phyloP scores from a whole-genome alignment of 2,329 filamentous ascomycete species.

The Pseudogymnoascus sp. region DNA sequence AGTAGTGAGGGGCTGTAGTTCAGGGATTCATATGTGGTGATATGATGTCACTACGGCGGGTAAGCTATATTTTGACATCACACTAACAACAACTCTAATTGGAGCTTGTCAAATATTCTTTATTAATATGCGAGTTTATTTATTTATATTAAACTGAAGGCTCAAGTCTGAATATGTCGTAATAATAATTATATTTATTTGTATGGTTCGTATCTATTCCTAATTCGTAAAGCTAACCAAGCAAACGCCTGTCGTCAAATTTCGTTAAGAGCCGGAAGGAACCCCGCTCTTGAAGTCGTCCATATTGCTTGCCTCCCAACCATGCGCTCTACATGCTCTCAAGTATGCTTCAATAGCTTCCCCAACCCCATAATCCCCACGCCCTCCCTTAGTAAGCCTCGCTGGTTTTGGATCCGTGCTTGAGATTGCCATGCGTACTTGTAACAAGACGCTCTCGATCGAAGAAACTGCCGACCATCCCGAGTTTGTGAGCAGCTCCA shows the following conservation, averaged over 20 bases:
- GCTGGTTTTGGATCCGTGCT: slow-evolving; percentile 64
- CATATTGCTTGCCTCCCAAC: slow-evolving; percentile 58
- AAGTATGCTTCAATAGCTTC: slow-evolving; percentile 71
- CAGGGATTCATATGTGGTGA: background rate
- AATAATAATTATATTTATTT: background rate
- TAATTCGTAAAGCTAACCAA: background rate
- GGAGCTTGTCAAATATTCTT: background rate
- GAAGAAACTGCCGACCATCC: slow-evolving; percentile 71
- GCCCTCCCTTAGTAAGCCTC: slow-evolving; percentile 43
- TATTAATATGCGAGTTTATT: background rate
- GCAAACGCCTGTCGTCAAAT: background rate
- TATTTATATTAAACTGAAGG: background rate
- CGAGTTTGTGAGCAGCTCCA: slow-evolving; percentile 75
- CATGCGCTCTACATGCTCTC: slow-evolving; percentile 60
- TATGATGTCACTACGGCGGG: slow-evolving; percentile 1
- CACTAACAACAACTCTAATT: background rate
- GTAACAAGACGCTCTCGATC: slow-evolving; percentile 73
- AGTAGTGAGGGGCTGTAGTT: background rate
- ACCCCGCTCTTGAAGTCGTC: slow-evolving; percentile 41
- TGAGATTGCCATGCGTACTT: slow-evolving; percentile 70
- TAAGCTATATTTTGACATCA: slow-evolving; percentile 1
- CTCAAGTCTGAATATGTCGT: background rate
- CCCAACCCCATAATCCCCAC: slow-evolving; percentile 52
- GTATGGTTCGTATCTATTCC: background rate
- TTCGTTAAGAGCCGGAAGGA: background rate